phyloP scores from a whole-genome alignment of 345 rosid genomes.

The Iberis pinnata region DNA sequence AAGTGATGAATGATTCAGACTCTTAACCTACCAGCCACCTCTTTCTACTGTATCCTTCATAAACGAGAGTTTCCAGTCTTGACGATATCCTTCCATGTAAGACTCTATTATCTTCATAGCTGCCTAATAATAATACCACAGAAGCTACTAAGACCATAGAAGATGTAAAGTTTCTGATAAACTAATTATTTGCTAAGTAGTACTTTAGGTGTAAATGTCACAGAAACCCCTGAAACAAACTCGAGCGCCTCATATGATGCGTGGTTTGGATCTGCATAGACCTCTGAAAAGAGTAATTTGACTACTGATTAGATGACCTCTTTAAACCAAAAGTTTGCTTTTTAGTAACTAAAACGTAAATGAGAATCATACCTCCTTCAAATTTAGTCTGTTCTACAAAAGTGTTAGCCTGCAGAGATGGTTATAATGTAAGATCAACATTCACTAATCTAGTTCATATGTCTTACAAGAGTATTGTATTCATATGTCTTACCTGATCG shows the following conservation, averaged over 20 bases:
- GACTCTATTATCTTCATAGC: conserved; percentile 78
- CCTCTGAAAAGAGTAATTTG: conserved; percentile 53
- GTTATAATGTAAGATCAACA: neutral
- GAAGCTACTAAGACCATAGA: conserved; percentile 8
- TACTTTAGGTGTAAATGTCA: conserved; percentile 86
- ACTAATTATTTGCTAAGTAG: neutral
- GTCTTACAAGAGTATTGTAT: neutral
- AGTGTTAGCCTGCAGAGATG: conserved; percentile 62
- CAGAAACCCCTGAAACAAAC: conserved; percentile 67
- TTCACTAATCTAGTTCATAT: neutral
- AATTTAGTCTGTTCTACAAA: conserved; percentile 80
- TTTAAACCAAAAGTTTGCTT: conserved; percentile 1
- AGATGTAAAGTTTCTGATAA: neutral
- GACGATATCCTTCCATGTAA: conserved; percentile 91
- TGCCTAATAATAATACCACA: conserved; percentile 38
- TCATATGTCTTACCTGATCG: conserved; percentile 50
- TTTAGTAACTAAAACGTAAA: neutral
- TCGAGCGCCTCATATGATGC: conserved; percentile 65
- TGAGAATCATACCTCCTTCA: conserved; percentile 58
- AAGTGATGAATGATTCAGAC: conserved; percentile 1
- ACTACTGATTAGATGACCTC: conserved; percentile 2
- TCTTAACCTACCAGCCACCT: conserved; percentile 80
- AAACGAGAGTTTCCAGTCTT: conserved; percentile 90
- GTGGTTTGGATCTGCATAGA: conserved; percentile 86
- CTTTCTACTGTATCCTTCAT: conserved; percentile 63